Conservation (phyloP, 2,329 filamentous ascomycete genomes). For the Paracoccidioides brasiliensis region DNA sequence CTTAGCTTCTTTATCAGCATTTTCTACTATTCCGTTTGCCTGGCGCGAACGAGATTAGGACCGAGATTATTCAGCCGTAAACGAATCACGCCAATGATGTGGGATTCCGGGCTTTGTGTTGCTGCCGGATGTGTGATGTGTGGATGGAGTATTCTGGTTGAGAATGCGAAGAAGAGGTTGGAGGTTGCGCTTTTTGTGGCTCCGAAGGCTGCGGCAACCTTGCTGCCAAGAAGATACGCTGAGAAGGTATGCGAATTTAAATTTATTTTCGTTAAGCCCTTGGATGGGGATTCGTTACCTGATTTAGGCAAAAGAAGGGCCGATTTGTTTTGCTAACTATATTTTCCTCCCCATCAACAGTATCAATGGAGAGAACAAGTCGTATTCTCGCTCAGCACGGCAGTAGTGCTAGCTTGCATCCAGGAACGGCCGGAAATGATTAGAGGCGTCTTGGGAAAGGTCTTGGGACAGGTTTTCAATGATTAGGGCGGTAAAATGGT, state of each 20-base stretch:
- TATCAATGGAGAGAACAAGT: constrained; percentile 55
- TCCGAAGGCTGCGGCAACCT: constrained; percentile 60
- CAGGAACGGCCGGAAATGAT: constrained; percentile 50
- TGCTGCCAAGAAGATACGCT: constrained; percentile 59
- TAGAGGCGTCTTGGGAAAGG: constrained; percentile 52
- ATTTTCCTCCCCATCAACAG: constrained; percentile 21
- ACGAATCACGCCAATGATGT: constrained; percentile 40
- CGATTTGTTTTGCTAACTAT: constrained; percentile 3
- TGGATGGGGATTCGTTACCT: not conserved
- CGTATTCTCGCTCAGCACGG: constrained; percentile 54
- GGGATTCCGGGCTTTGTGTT: constrained; percentile 52
- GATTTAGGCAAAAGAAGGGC: no score
- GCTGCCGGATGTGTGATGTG: constrained; percentile 59
- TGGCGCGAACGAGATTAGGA: constrained; percentile 59
- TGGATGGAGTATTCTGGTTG: constrained; percentile 69
- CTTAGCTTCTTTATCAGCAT: constrained; percentile 62
- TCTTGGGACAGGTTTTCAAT: constrained; percentile 41
- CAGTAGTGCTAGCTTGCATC: constrained; percentile 56
- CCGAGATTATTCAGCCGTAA: constrained; percentile 52
- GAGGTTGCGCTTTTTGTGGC: constrained; percentile 73
- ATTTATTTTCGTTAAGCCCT: constrained; percentile 12
- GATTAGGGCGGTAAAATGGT: not conserved
- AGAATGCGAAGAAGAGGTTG: constrained; percentile 50
- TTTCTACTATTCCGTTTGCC: constrained; percentile 77
- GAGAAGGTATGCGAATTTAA: constrained; percentile 25